A percentile compares a stretch with the other conserved stretches of the same genome.
phyloP scores from a whole-genome alignment of 305 asterid genomes.

The Withania somnifera region DNA sequence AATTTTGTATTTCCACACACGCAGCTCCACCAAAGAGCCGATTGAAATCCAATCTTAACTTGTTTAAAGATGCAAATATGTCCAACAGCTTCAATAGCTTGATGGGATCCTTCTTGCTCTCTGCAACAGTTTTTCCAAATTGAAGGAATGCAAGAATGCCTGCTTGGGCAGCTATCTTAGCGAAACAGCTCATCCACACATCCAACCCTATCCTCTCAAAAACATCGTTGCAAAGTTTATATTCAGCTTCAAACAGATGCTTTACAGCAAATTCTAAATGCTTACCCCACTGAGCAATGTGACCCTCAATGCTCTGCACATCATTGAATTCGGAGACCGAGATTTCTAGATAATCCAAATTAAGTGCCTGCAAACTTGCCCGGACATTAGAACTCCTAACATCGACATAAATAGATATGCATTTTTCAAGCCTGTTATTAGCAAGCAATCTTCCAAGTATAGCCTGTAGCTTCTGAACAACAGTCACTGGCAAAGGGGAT shows the following conservation, averaged over 20 bases:
- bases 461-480: slow-evolving; percentile 72
- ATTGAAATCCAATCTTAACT: slow-evolving; percentile 78
- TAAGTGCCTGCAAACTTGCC: slow-evolving; percentile 72
- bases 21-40: slow-evolving; percentile 85
- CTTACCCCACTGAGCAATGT: slow-evolving; percentile 79
- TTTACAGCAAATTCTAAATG: slow-evolving; percentile 92
- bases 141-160: slow-evolving; percentile 82
- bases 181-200: slow-evolving; percentile 84
- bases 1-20: slow-evolving; percentile 73
- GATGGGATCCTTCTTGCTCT: slow-evolving; percentile 89
- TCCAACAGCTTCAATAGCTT: slow-evolving; percentile 74
- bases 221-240: slow-evolving; percentile 72
- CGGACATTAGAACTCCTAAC: slow-evolving; percentile 70
- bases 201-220: slow-evolving; percentile 81
- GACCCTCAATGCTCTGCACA: slow-evolving; percentile 72
- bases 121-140: slow-evolving; percentile 76
- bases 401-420: slow-evolving; percentile 68
- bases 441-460: slow-evolving; percentile 65
- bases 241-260: slow-evolving; percentile 86
- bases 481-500: slow-evolving; percentile 68
- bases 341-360: slow-evolving; percentile 87
- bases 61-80: slow-evolving; percentile 71
- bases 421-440: slow-evolving; percentile 56
- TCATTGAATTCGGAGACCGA: slow-evolving; percentile 77
- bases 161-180: slow-evolving; percentile 81